phyloP scores from a whole-genome alignment of 1,284 basidiomycete genomes.

The Gomphus bonarii region DNA sequence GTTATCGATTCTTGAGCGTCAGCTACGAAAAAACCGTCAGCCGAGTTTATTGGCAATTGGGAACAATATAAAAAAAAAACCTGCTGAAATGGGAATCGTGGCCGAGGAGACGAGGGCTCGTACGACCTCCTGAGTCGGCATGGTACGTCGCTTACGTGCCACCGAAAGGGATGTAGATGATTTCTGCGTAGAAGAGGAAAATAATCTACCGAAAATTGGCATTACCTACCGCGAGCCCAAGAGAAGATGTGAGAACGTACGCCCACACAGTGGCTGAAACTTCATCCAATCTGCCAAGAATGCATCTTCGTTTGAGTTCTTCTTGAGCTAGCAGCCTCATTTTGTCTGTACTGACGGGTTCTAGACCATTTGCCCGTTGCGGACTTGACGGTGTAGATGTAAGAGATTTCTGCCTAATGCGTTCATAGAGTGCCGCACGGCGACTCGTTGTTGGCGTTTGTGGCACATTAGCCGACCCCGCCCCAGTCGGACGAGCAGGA shows the following conservation, averaged over 20 bases:
- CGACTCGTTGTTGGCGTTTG: conserved; percentile 63
- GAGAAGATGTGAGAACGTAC: conserved; percentile 30
- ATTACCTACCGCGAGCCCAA: neutral
- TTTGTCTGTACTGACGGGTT: conserved; percentile 49
- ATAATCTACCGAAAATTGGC: conserved; percentile 38
- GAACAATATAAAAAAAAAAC: neutral
- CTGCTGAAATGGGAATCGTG: conserved; percentile 58
- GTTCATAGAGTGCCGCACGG: conserved; percentile 67
- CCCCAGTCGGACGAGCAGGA: conserved; percentile 35
- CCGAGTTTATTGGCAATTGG: neutral
- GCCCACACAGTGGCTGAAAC: conserved; percentile 84
- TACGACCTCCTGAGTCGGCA: conserved; percentile 54
- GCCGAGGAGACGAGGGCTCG: conserved; percentile 66
- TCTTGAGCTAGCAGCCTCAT: conserved; percentile 63
- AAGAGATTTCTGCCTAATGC: conserved; percentile 59
- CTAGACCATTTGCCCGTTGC: conserved; percentile 17
- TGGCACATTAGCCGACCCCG: conserved; percentile 42
- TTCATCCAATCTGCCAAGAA: conserved; percentile 64
- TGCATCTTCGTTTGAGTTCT: conserved; percentile 59
- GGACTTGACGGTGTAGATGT: conserved; percentile 41
- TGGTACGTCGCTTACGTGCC: conserved; percentile 52
- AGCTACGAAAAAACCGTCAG: conserved; percentile 21
- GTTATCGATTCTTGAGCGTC: conserved; percentile 65
- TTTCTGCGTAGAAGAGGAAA: conserved; percentile 41
- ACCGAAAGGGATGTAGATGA: conserved; percentile 38